Evolutionary conservation across 352 stramenopile genomes (phyloP), one percentile per base, ranked within the genome.

Genomic region (Pythium aquatile): DNA sequence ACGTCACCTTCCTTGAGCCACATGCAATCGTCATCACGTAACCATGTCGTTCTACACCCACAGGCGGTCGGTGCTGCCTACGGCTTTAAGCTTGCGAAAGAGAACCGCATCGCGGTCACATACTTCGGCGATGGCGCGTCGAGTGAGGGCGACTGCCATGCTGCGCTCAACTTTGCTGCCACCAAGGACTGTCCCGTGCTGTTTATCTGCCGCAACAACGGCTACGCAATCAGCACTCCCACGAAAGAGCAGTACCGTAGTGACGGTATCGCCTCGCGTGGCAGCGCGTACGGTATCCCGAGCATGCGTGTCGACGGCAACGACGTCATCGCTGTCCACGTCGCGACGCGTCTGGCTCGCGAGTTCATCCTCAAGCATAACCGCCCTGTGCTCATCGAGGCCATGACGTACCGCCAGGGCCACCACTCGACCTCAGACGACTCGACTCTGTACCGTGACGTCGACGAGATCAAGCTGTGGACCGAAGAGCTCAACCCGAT

Each of bases 371-470:
- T 98, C 32, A 74, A 87, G 46, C 77, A 98, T 52, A 89, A 85
- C 52, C 78, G 84, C 5, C 97, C 97, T 0, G 89, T 99, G 17
- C 79, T 99, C 49, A 93, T 99, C 61, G 98, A 99, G 73, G 86
- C 92, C 0, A 99, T 99, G 97, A 98, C 95, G 0, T 99, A 99
- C 75, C 90, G 98, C 6, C 87, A 98, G 63, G 96, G 97, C 10
- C 98, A 99, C 79, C 98, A 99, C 79, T 98, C 89, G 39, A 99
- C 98, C 2, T 98, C 92, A 0, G 98, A 99, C 72, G 97, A 99
- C 76, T 98, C 91, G 33, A 98, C 96, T 13, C 79, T 94, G 30
- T 99, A 99, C 81, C 89, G 97, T 40, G 76, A 84, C 59, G 69
- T 88, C 3, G 81, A 91, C 14, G 96, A 99, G 70, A 98, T 99